Conservation (phyloP, 352 stramenopile species). For the Globisporangium carolinianum region DNA sequence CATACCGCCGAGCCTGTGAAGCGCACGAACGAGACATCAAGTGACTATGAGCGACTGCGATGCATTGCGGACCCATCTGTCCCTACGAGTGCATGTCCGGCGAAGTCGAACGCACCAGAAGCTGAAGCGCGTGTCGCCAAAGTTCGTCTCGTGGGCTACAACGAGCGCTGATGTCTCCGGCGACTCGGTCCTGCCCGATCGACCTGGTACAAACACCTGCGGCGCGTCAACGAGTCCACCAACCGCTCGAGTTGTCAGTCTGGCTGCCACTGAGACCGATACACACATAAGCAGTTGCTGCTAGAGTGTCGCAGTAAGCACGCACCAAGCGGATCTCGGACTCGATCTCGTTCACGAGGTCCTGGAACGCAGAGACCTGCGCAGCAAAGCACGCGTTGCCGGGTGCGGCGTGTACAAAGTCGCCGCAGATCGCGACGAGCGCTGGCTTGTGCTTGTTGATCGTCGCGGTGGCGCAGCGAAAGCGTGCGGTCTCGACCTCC, state of each 20-base stretch:
- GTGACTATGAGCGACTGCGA: too few relatives aligned
- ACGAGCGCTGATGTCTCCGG: constrained; percentile 3
- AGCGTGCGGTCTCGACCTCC: constrained; percentile 29
- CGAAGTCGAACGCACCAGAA: constrained; percentile 45
- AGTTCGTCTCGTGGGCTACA: constrained; percentile 32
- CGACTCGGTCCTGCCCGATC: constrained; percentile 8
- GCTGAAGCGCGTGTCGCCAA: constrained; percentile 63
- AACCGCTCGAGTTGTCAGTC: too few relatives aligned
- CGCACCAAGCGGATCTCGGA: constrained; percentile 52
- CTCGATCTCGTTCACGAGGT: constrained; percentile 55
- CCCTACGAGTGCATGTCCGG: not conserved
- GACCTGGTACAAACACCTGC: constrained; percentile 51
- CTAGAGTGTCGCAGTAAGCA: not conserved
- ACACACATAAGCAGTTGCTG: not conserved
- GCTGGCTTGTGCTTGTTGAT: constrained; percentile 47
- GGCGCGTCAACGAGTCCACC: too few relatives aligned
- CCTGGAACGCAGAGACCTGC: constrained; percentile 48
- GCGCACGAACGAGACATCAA: too few relatives aligned
- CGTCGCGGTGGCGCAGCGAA: constrained; percentile 32
- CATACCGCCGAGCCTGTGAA: constrained; percentile 55
- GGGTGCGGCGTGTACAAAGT: constrained; percentile 40
- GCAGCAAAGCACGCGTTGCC: constrained; percentile 30
- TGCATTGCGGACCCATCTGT: not conserved
- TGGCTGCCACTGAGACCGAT: not conserved
- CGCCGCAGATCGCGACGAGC: constrained; percentile 65